Percentiles rank a stretch among this genome's conserved stretches.
Conservation (phyloP, 352 stramenopile genomes). For the Phytophthora lateralis region DNA sequence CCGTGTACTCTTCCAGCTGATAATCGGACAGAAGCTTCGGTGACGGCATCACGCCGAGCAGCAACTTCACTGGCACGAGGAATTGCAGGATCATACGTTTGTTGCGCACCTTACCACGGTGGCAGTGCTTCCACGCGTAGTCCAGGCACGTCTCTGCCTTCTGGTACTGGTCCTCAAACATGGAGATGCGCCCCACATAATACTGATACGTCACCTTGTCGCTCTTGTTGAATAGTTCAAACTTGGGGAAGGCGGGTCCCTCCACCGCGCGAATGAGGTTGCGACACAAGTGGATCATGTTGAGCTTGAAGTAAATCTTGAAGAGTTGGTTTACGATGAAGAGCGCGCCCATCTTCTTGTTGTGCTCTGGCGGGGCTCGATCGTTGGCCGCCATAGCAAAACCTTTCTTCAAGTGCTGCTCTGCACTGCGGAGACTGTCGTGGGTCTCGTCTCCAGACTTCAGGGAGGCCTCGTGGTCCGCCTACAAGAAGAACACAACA, state of each 20-base stretch:
- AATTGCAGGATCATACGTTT: conserved; percentile 96
- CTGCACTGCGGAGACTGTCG: conserved; percentile 77
- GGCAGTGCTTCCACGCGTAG: conserved; percentile 94
- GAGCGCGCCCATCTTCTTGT: conserved; percentile 86
- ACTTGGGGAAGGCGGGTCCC: conserved; percentile 75
- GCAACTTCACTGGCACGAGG: conserved; percentile 94
- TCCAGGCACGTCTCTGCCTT: conserved; percentile 94
- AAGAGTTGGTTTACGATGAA: conserved; percentile 97
- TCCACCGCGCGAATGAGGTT: conserved; percentile 92
- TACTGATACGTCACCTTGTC: conserved; percentile 96
- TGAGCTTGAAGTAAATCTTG: conserved; percentile 97
- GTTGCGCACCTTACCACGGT: conserved; percentile 84
- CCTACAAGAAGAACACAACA: conserved; percentile 35
- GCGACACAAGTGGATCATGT: conserved; percentile 94
- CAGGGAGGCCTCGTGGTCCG: conserved; percentile 67
- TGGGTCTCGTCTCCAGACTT: conserved; percentile 75
- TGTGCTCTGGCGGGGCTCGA: conserved; percentile 72
- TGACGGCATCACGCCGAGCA: conserved; percentile 93
- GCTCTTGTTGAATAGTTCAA: conserved; percentile 82
- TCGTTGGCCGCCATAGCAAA: conserved; percentile 89
- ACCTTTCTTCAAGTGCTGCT: conserved; percentile 88
- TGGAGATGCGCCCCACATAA: conserved; percentile 95
- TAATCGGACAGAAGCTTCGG: conserved; percentile 92
- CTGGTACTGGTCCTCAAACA: conserved; percentile 97
- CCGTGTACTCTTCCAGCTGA: conserved; percentile 82